Conservation (phyloP, 441 rosid species). For the Gossypium davidsonii region DNA sequence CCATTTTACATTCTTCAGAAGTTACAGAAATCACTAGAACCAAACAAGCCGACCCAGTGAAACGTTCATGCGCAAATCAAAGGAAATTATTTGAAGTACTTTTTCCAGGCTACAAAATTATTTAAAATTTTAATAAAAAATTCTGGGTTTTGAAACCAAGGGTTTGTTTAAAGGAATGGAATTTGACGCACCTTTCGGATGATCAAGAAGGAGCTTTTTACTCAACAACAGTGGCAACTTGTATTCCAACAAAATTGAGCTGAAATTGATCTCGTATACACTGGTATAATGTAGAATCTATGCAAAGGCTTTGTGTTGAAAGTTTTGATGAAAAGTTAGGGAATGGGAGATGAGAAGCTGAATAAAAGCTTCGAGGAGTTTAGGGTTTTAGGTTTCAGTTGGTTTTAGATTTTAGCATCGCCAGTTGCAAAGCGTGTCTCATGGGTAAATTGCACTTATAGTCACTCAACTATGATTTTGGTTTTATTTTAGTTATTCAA, state of each 20-base stretch:
- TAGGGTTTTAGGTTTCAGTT: no score
- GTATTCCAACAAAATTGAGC: slow-evolving; percentile 48
- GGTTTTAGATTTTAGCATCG: no score
- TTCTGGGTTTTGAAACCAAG: slow-evolving; percentile 21
- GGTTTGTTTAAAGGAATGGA: slow-evolving; percentile 26
- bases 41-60: background rate
- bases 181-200: slow-evolving; percentile 44
- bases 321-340: slow-evolving; percentile 22
- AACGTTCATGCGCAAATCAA: background rate
- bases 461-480: no score
- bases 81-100: background rate
- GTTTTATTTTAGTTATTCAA: no score
- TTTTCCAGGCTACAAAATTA: no score
- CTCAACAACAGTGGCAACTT: slow-evolving; percentile 61
- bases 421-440: no score
- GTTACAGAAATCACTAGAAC: background rate
- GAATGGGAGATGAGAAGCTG: slow-evolving; percentile 20
- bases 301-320: slow-evolving; percentile 16
- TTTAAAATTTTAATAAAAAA: no score
- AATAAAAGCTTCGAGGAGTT: background rate
- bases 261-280: slow-evolving; percentile 26
- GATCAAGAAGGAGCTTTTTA: slow-evolving; percentile 41
- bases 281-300: slow-evolving; percentile 13
- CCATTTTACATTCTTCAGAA: background rate
- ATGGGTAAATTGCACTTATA: no score